Evolutionary conservation across 345 rosid species (phyloP), one percentile per base, ranked within the genome.

Genomic region (Euphorbia pulcherrima): DNA sequence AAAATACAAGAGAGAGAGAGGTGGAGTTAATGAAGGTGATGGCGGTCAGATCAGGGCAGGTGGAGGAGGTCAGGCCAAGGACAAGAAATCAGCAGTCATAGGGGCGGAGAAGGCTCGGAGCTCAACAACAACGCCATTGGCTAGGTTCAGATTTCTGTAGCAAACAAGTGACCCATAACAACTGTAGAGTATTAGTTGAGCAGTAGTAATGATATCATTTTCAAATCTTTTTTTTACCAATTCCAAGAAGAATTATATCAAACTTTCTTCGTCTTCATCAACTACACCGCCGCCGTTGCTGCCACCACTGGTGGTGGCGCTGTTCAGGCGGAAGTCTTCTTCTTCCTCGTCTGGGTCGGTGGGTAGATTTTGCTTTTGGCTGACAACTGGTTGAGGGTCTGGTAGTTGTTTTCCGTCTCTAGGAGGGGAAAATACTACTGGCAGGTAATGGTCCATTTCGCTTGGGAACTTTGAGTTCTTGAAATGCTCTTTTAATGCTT

Each of bases 381-480:
- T 82, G 63, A 73, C 86, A 0, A 87, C 48, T 16, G 86, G 72
- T 1, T 60, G 75, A 0, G 97, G 93, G 56, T 88, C 88, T 27
- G 88, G 71, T 64, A 82, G 67, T 27, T 68, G 75, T 70, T 64
- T 66, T 24, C 99, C 99, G 53, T 94, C 93, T 48, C 97, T 83
- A 54, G 97, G 96, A 8, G 96, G 99, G 4, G 90, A 70, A 74
- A 92, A 94, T 0, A 88, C 78, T 47, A 88, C 97, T 47, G 99
- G 99, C 64, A 86, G 76, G 73, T 84, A 88, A 60, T 82, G 81
- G 56, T 82, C 88, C 80, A 71, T 75, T 60, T 89, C 88, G 73
- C 84, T 72, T n/a, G 93, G 90, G 68, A 88, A 81, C 83, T 78
- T 91, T 6, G 88, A 83, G 86, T 85, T 86, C 89, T 83, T 90